Conservation (phyloP, 1,284 basidiomycete species). For the Melanopsichium pennsylvanicum region DNA sequence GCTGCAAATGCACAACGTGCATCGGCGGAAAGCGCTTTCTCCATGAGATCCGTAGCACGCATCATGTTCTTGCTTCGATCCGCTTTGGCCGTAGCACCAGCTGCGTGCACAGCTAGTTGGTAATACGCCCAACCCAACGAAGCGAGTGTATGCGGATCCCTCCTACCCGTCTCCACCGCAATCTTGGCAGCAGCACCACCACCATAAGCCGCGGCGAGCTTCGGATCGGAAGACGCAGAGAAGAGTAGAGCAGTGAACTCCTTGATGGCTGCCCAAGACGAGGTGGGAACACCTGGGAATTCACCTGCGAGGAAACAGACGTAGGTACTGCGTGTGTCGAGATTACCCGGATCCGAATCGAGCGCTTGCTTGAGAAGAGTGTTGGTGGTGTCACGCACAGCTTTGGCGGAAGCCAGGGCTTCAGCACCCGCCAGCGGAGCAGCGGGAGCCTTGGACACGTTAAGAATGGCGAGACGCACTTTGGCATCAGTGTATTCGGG, state of each 20-base stretch:
- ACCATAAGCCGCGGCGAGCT: conserved; percentile 50
- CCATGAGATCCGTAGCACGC: conserved; percentile 62
- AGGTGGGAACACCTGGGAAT: conserved; percentile 54
- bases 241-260: conserved; percentile 62
- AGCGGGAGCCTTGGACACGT: conserved; percentile 36
- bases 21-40: conserved; percentile 58
- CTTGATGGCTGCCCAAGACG: conserved; percentile 60
- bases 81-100: conserved; percentile 48
- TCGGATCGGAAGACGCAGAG: conserved; percentile 34
- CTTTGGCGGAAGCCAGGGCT: conserved; percentile 22
- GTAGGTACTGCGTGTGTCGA: conserved; percentile 60
- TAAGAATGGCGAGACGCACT: conserved; percentile 60
- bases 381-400: conserved; percentile 50
- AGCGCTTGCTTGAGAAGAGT: conserved; percentile 59
- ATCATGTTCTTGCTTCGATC: conserved; percentile 59
- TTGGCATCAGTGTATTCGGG: conserved; percentile 65
- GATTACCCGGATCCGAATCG: conserved; percentile 56
- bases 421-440: conserved; percentile 13
- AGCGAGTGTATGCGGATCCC: conserved; percentile 58
- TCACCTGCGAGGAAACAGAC: conserved; percentile 63
- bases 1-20: conserved; percentile 60
- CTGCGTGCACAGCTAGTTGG: conserved; percentile 55
- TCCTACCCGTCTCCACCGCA: conserved; percentile 50
- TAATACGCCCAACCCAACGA: conserved; percentile 64
- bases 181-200: conserved; percentile 46